These are phyloP conservation scores for Thielaviopsis punctulata DNA, from an alignment of 2,329 filamentous ascomycete species.

Conservation along the genomic window DNA sequence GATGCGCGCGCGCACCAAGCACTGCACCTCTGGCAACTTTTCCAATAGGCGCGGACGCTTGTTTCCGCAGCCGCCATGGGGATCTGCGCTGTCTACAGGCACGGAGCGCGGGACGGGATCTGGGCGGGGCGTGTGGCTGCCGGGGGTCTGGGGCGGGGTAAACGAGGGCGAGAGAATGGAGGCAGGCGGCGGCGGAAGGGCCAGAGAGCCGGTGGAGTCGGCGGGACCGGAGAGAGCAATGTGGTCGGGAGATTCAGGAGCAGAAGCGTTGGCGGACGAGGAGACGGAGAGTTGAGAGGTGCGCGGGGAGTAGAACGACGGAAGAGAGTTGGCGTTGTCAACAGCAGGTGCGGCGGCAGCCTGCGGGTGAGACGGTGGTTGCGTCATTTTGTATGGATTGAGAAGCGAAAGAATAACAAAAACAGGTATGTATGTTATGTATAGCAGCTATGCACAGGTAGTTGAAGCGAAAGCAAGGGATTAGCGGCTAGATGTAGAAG, in stretches of 20 bases:
- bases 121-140: conserved; percentile 33
- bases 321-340: conserved; percentile 4
- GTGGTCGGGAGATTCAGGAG: conserved; percentile 1
- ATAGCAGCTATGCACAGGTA: too few relatives aligned
- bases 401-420: too few relatives aligned
- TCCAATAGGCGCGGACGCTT: conserved; percentile 57
- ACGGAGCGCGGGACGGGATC: conserved; percentile 31
- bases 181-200: conserved; percentile 27
- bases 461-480: too few relatives aligned
- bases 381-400: neutral
- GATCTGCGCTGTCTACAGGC: conserved; percentile 41
- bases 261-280: neutral
- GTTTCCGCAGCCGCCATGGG: conserved; percentile 40
- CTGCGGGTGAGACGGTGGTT: neutral
- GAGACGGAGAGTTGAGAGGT: too few relatives aligned
- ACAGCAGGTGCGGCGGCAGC: neutral
- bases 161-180: conserved; percentile 79
- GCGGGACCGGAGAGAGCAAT: conserved; percentile 5
- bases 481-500: too few relatives aligned
- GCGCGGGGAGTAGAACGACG: conserved; percentile 13
- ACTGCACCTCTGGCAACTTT: conserved; percentile 69
- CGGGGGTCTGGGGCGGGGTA: conserved; percentile 52
- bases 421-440: too few relatives aligned
- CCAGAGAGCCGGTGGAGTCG: conserved; percentile 11
- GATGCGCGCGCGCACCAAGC: conserved; percentile 84